Conservation (phyloP, 2,329 filamentous ascomycete genomes). For the Lasiodiplodia citricola region DNA sequence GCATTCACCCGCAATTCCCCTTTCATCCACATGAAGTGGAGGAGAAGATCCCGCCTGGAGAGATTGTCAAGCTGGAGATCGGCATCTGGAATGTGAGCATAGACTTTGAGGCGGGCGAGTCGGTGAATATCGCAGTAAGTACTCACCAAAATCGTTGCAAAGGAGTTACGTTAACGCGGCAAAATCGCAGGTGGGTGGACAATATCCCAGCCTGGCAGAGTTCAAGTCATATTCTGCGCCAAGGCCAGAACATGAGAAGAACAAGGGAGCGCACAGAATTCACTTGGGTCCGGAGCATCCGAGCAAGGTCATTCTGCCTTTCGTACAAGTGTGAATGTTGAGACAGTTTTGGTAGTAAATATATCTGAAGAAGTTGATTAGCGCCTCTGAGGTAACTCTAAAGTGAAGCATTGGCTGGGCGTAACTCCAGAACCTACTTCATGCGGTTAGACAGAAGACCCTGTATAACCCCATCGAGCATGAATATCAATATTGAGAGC, state of each 20-base stretch:
- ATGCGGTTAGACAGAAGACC: background rate
- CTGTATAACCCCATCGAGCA: background rate
- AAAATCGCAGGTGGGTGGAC: conserved; percentile 30
- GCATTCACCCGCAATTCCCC: conserved; percentile 36
- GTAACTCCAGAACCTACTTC: background rate
- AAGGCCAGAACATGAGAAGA: conserved; percentile 49
- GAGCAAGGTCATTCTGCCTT: conserved; percentile 48
- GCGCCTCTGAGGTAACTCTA: background rate
- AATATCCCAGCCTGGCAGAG: conserved; percentile 46
- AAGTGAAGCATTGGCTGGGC: background rate
- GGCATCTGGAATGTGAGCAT: conserved; percentile 56
- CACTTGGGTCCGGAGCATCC: conserved; percentile 47
- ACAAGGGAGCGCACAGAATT: conserved; percentile 47
- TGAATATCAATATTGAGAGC: background rate
- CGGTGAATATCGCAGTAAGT: conserved; percentile 31
- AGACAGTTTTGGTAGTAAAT: background rate
- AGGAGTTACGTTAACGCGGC: background rate
- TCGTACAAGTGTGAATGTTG: conserved; percentile 31
- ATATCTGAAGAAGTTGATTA: background rate
- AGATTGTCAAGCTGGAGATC: conserved; percentile 54
- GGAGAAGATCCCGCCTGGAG: conserved; percentile 48
- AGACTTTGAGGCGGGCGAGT: conserved; percentile 52
- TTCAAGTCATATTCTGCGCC: conserved; percentile 46
- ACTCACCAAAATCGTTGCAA: too few relatives aligned
- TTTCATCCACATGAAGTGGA: conserved; percentile 49